A percentile compares a stretch with the other conserved stretches of the same genome.
Evolutionary conservation across 1,284 basidiomycete species (phyloP).

Genomic region (Coriolopsis trogii): DNA sequence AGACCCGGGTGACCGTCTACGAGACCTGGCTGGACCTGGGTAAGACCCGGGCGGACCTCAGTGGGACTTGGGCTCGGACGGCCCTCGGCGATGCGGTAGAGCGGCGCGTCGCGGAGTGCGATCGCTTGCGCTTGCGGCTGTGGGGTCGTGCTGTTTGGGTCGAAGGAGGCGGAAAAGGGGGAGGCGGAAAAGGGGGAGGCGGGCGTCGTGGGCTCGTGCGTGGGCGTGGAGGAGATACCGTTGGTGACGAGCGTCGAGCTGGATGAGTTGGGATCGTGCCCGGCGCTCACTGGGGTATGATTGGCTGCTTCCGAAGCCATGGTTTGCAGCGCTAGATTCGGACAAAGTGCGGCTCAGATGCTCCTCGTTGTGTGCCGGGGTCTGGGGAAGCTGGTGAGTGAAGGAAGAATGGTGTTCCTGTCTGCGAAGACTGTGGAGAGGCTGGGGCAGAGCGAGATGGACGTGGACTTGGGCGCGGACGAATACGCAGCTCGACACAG

Average conservation of each 20-base stretch:
- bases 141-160: conserved; percentile 23
- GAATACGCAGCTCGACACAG: too few species aligned
- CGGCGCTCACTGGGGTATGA: conserved; percentile 3
- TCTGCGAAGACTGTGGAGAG: too few species aligned
- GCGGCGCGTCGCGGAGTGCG: conserved; percentile 10
- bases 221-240: neutral
- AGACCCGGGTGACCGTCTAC: too few species aligned
- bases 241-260: conserved; percentile 23
- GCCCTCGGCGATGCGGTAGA: neutral
- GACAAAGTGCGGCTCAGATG: neutral
- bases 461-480: too few species aligned
- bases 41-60: too few species aligned
- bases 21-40: too few species aligned
- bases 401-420: too few species aligned
- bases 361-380: too few species aligned
- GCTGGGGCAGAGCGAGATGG: too few species aligned
- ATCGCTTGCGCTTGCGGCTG: neutral
- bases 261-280: conserved; percentile 17
- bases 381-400: too few species aligned
- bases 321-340: neutral
- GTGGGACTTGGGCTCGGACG: neutral
- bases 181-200: too few species aligned
- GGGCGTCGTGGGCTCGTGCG: neutral
- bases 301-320: neutral
- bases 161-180: conserved; percentile 29